Percentiles rank a stretch among this genome's conserved stretches.
Evolutionary conservation across 2,329 filamentous ascomycete genomes (phyloP).

Genomic region (Phaeosphaeria sp.): DNA sequence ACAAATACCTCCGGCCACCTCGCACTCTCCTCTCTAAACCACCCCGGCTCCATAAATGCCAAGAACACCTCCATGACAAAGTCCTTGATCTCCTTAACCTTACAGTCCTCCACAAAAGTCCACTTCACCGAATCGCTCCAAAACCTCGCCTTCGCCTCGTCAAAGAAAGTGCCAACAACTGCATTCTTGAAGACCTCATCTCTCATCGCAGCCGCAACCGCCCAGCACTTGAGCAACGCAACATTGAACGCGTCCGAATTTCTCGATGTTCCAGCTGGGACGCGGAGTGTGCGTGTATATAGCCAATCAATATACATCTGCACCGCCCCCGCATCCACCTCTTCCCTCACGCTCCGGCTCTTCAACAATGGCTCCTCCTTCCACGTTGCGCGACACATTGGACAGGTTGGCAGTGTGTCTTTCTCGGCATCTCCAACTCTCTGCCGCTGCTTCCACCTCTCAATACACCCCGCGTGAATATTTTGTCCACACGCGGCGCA

Average conservation of each 20-base stretch:
- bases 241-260: slow-evolving; percentile 3
- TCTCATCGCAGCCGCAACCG: slow-evolving; percentile 1
- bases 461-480: slow-evolving; percentile 21
- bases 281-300: slow-evolving; percentile 5
- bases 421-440: not conserved
- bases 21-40: slow-evolving; percentile 4
- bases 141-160: not conserved
- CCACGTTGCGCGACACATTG: slow-evolving; percentile 21
- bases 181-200: slow-evolving; percentile 2
- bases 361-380: slow-evolving; percentile 1
- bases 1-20: slow-evolving; percentile 7
- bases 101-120: not conserved
- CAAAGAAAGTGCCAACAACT: not conserved
- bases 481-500: slow-evolving; percentile 26
- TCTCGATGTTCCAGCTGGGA: not conserved
- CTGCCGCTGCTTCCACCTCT: slow-evolving; percentile 5
- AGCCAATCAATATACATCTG: slow-evolving; percentile 24
- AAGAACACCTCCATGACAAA: slow-evolving; percentile 3
- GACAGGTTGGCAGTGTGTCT: slow-evolving; percentile 7
- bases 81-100: not conserved
- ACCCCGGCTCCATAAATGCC: not conserved
- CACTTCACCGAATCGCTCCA: slow-evolving; percentile 1
- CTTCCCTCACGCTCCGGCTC: not conserved
- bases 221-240: slow-evolving; percentile 7
- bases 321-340: slow-evolving; percentile 6